These are phyloP conservation scores for Kluyveromyces wickerhamii DNA, from an alignment of 805 yeast species.

Conservation along the genomic window DNA sequence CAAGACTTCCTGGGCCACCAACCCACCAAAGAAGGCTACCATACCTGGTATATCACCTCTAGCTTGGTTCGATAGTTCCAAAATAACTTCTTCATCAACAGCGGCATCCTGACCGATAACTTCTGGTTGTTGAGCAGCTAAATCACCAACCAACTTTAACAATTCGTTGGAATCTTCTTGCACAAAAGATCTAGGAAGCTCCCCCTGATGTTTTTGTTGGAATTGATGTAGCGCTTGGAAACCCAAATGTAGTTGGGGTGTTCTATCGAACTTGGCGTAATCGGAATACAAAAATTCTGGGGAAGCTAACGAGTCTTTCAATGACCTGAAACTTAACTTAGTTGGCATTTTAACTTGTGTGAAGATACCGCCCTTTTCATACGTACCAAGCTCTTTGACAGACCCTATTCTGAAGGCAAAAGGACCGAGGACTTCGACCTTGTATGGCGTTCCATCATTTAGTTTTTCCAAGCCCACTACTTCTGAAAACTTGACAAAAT, in stretches of 20 bases:
- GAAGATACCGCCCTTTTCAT: constrained; percentile 79
- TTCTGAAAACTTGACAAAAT: constrained; percentile 78
- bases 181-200: constrained; percentile 70
- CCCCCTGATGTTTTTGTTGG: constrained; percentile 49
- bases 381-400: constrained; percentile 51
- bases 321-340: constrained; percentile 51
- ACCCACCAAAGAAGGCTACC: constrained; percentile 86
- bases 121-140: constrained; percentile 44
- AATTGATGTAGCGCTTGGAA: constrained; percentile 84
- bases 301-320: constrained; percentile 52
- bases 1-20: constrained; percentile 92
- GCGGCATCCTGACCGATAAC: constrained; percentile 44
- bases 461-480: constrained; percentile 70
- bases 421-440: constrained; percentile 88
- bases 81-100: constrained; percentile 57
- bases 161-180: constrained; percentile 67
- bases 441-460: constrained; percentile 65
- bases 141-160: constrained; percentile 47
- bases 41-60: constrained; percentile 88
- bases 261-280: constrained; percentile 90
- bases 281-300: constrained; percentile 84
- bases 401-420: constrained; percentile 71
- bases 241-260: constrained; percentile 83
- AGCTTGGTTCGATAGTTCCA: constrained; percentile 74
- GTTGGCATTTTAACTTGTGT: constrained; percentile 86